Evolutionary conservation across 345 rosid genomes (phyloP), one percentile per base, ranked within the genome.

Genomic region (Conringia planisiliqua): DNA sequence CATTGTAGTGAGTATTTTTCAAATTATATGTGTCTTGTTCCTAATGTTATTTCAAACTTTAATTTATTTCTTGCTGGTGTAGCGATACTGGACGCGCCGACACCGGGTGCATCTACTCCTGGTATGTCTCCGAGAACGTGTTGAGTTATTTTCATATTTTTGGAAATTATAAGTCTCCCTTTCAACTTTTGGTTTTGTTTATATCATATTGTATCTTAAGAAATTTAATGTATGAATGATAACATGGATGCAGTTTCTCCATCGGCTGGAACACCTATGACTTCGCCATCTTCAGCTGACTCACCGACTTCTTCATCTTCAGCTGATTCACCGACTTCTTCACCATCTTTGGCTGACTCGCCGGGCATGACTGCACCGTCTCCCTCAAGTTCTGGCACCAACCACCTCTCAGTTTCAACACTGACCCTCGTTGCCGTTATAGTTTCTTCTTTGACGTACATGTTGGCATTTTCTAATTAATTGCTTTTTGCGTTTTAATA

Each of bases 191-290:
- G 20, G 56, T 57, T 33, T 17, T 7, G 13, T 18, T 57, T 7
- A 42, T 12, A 56, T 43, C 10, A 18, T 57, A 14, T 47, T 47
- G 22, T 17, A 44, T 57, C 4, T n/a, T 46, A 33, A 10, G 13
- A 33, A 47, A 24, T 14, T n/a, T 71, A 22, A 36, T 26, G 7
- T n/a, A 35, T 7, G 11, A 11, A 20, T 63, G 6, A 40, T 52
- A 17, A 14, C 46, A 38, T 59, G 54, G n/a, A 48, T 50, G 55
- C 68, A 76, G 79, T 24, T 52, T 62, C 79, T 16, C 74, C 79
- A 20, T 75, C 79, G 11, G n/a, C 39, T 7, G 54, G n/a, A 68
- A 40, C 69, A 48, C 74, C 69, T 7, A 51, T 1, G 63, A 39
- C 16, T 48, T 48, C 73, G 3, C 77, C 65, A 44, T 44, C 58